A percentile compares a stretch with the other conserved stretches of the same genome.
Conservation (phyloP, 2,329 filamentous ascomycete species). For the Alternaria ethzedia region DNA sequence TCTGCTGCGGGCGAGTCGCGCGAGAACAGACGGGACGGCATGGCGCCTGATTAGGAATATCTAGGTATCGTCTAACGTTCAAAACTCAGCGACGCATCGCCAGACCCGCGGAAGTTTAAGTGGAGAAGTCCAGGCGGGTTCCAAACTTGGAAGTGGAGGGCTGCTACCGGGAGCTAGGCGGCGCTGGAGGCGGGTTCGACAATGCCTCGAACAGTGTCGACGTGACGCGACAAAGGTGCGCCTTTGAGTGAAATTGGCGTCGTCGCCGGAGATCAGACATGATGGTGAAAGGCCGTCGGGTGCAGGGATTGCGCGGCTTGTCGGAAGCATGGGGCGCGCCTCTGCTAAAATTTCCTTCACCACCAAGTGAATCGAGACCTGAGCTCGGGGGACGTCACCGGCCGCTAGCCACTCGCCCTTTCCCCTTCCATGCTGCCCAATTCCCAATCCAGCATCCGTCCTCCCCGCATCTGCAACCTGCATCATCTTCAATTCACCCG, state of each 20-base stretch:
- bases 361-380: constrained; percentile 13
- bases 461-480: neutral
- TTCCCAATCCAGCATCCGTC: neutral
- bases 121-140: constrained; percentile 2
- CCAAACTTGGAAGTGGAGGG: neutral
- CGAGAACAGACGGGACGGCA: constrained; percentile 31
- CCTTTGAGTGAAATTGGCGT: neutral
- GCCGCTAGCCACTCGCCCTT: constrained; percentile 6
- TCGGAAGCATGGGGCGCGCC: constrained; percentile 7
- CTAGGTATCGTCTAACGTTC: neutral
- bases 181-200: neutral
- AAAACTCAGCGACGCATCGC: constrained; percentile 8
- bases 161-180: constrained; percentile 3
- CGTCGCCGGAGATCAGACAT: neutral
- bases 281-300: neutral
- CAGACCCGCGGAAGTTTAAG: neutral
- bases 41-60: constrained; percentile 14
- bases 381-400: constrained; percentile 18
- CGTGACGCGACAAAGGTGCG: neutral
- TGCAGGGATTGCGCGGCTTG: constrained; percentile 16
- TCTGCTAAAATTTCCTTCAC: constrained; percentile 13
- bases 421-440: neutral
- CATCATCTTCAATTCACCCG: neutral
- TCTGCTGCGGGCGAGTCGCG: constrained; percentile 25
- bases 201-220: neutral